These are phyloP conservation scores for Paraleonurus japonicus DNA, from an alignment of 257 asterid genomes.

Conservation along the genomic window DNA sequence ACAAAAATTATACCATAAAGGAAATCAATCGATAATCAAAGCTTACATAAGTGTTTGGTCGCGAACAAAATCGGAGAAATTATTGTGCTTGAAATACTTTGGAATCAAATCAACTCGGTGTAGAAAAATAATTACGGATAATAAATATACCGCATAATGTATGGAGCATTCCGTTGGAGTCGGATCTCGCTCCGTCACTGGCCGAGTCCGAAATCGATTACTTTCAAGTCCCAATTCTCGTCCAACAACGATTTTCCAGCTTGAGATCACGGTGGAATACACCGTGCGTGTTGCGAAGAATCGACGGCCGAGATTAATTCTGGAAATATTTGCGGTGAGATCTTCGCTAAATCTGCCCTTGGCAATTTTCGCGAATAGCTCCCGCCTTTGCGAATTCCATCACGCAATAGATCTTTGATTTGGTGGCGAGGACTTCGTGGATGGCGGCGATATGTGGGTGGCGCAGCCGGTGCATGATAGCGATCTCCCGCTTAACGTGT, in stretches of 20 bases:
- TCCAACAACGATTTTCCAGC: conserved; percentile 70
- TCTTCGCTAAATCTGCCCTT: conserved; percentile 69
- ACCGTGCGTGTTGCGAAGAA: conserved; percentile 75
- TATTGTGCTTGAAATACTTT: too few relatives aligned
- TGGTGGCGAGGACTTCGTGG: conserved; percentile 70
- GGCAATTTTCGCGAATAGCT: conserved; percentile 58
- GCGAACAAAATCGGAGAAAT: too few relatives aligned
- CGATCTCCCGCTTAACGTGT: conserved; percentile 58
- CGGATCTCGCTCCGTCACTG: conserved; percentile 60
- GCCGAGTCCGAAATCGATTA: conserved; percentile 81
- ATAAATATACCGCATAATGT: conserved; percentile 79
- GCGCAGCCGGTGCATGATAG: conserved; percentile 69
- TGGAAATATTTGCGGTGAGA: conserved; percentile 76
- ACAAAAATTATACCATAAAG: too few relatives aligned
- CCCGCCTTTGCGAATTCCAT: conserved; percentile 82
- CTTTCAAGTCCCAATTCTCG: conserved; percentile 63
- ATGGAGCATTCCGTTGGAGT: conserved; percentile 68
- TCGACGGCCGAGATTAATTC: conserved; percentile 65
- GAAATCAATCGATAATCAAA: too few relatives aligned
- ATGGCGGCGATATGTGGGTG: conserved; percentile 78
- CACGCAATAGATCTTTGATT: conserved; percentile 61
- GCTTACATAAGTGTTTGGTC: too few relatives aligned
- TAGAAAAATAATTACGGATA: too few relatives aligned
- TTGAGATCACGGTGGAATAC: conserved; percentile 82
- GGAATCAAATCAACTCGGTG: too few relatives aligned